Conservation (phyloP, 257 asterid genomes). For the Salvia miltiorrhiza region DNA sequence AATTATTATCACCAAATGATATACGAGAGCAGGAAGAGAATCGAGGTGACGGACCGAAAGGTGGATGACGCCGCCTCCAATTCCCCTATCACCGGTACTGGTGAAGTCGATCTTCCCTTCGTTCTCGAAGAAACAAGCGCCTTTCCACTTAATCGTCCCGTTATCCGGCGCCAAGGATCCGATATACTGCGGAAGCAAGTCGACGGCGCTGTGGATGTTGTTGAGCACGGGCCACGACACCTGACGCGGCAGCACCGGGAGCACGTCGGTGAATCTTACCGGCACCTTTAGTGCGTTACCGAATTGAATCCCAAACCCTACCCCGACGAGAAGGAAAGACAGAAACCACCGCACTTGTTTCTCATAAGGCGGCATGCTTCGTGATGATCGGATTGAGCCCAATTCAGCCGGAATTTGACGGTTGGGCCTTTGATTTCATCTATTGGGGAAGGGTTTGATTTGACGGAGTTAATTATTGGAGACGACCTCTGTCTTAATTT, state of each 20-base stretch:
- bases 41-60: slow-evolving; percentile 56
- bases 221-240: slow-evolving; percentile 92
- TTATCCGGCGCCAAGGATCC: slow-evolving; percentile 89
- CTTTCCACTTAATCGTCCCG: slow-evolving; percentile 86
- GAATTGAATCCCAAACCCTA: slow-evolving; percentile 48
- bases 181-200: slow-evolving; percentile 79
- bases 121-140: slow-evolving; percentile 78
- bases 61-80: slow-evolving; percentile 77
- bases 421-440: slow-evolving; percentile 26
- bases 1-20: neutral
- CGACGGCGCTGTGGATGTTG: slow-evolving; percentile 79
- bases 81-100: slow-evolving; percentile 67
- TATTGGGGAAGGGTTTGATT: slow-evolving; percentile 24
- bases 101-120: slow-evolving; percentile 70
- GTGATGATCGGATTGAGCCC: slow-evolving; percentile 5
- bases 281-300: slow-evolving; percentile 81
- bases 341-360: slow-evolving; percentile 32
- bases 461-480: neutral
- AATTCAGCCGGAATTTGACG: slow-evolving; percentile 14
- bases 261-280: slow-evolving; percentile 75
- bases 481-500: neutral
- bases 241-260: slow-evolving; percentile 84
- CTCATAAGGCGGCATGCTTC: slow-evolving; percentile 22
- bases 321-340: slow-evolving; percentile 40
- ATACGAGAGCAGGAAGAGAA: neutral